These are phyloP conservation scores for Erucastrum elatum DNA, from an alignment of 345 rosid species.

Conservation along the genomic window DNA sequence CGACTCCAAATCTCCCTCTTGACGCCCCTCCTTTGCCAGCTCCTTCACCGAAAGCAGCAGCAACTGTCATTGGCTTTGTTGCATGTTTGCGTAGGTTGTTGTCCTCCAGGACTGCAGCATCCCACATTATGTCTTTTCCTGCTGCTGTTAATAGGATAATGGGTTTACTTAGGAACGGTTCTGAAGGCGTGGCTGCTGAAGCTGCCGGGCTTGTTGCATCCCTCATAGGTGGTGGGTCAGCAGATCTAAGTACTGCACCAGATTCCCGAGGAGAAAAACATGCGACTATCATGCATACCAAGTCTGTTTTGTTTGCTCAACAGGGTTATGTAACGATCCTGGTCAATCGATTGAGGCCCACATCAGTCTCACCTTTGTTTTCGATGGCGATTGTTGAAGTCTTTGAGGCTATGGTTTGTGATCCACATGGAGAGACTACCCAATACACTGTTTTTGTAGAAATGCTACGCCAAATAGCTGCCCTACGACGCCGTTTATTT, in stretches of 20 bases:
- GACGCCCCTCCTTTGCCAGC: constrained; percentile 97
- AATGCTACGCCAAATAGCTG: constrained; percentile 94
- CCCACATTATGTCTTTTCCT: constrained; percentile 97
- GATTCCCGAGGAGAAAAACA: constrained; percentile 91
- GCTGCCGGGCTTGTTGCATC: constrained; percentile 84
- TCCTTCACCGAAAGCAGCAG: constrained; percentile 99
- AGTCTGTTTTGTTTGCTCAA: constrained; percentile 85
- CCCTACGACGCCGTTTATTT: constrained; percentile 90
- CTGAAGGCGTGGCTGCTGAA: constrained; percentile 96
- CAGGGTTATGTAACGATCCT: constrained; percentile 72
- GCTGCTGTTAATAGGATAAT: constrained; percentile 99
- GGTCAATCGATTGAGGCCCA: constrained; percentile 88
- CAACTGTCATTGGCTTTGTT: constrained; percentile 94
- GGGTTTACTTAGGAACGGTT: constrained; percentile 98
- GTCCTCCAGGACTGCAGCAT: constrained; percentile 90
- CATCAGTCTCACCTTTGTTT: constrained; percentile 90
- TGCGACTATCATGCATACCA: constrained; percentile 96
- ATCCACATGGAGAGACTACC: constrained; percentile 98
- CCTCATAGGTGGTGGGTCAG: constrained; percentile 87
- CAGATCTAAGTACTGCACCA: constrained; percentile 52
- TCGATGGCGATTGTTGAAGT: constrained; percentile 98
- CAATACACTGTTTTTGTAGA: constrained; percentile 95
- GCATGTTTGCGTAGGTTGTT: constrained; percentile 92
- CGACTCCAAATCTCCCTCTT: constrained; percentile 90
- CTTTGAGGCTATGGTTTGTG: constrained; percentile 98